phyloP scores from a whole-genome alignment of 2,329 filamentous ascomycete genomes.

The Pseudogymnoascus sp. region DNA sequence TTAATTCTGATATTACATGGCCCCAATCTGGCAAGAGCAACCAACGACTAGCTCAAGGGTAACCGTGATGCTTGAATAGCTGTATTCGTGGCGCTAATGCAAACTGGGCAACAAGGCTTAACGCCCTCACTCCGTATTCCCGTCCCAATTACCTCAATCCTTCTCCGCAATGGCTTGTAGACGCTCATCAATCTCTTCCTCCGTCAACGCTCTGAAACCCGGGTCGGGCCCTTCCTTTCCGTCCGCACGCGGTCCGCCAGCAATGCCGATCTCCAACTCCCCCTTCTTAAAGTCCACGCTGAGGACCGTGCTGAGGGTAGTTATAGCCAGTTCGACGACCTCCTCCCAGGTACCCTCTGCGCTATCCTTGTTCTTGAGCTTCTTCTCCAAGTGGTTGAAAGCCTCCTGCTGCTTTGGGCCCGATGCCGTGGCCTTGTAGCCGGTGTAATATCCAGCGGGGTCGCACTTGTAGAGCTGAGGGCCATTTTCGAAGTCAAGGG shows the following conservation, averaged over 20 bases:
- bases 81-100: conserved; percentile 2
- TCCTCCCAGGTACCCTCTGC: conserved; percentile 94
- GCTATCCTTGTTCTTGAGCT: conserved; percentile 96
- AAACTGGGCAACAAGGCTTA: conserved; percentile 7
- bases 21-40: not conserved
- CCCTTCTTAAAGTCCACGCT: conserved; percentile 99
- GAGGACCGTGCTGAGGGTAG: conserved; percentile 87
- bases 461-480: conserved; percentile 98
- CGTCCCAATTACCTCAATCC: conserved; percentile 52
- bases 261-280: conserved; percentile 96
- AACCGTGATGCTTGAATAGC: conserved; percentile 1
- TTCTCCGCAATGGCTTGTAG: conserved; percentile 98
- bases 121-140: not conserved
- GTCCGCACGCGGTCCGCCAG: conserved; percentile 75
- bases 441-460: conserved; percentile 93
- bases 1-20: conserved; percentile 7
- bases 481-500: conserved; percentile 83
- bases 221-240: conserved; percentile 74
- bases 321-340: conserved; percentile 93
- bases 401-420: conserved; percentile 98
- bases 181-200: conserved; percentile 97
- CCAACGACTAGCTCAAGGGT: not conserved
- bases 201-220: conserved; percentile 79
- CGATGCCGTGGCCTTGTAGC: conserved; percentile 96
- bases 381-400: conserved; percentile 97